Conservation (phyloP, 305 asterid genomes). For the Fraxinus velutina region DNA sequence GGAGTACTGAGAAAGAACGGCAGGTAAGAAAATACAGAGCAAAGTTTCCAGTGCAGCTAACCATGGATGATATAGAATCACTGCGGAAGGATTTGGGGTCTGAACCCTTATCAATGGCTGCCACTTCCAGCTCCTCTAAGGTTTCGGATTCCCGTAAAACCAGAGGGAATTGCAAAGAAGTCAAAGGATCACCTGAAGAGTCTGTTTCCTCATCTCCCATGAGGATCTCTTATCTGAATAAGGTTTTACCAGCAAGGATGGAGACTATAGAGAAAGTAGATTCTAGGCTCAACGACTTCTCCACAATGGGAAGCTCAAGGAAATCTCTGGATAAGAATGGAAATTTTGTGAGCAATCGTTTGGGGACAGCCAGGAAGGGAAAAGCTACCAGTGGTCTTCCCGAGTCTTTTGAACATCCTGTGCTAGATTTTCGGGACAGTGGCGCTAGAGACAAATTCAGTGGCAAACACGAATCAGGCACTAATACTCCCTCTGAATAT, state of each 20-base stretch:
- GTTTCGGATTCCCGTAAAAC: slow-evolving; percentile 67
- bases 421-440: slow-evolving; percentile 30
- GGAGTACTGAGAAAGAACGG: slow-evolving; percentile 37
- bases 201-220: slow-evolving; percentile 94
- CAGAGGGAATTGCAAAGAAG: slow-evolving; percentile 41
- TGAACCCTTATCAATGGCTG: slow-evolving; percentile 56
- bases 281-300: slow-evolving; percentile 31
- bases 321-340: slow-evolving; percentile 35
- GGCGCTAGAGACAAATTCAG: slow-evolving; percentile 22
- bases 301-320: slow-evolving; percentile 34
- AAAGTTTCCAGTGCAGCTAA: slow-evolving; percentile 34
- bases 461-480: slow-evolving; percentile 18
- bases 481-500: slow-evolving; percentile 21
- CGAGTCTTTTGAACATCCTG: slow-evolving; percentile 23
- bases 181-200: slow-evolving; percentile 73
- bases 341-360: slow-evolving; percentile 34
- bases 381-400: slow-evolving; percentile 20
- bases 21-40: slow-evolving; percentile 38
- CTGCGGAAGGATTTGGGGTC: slow-evolving; percentile 64
- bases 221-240: slow-evolving; percentile 39
- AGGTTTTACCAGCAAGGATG: slow-evolving; percentile 36
- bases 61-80: slow-evolving; percentile 56
- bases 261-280: slow-evolving; percentile 36
- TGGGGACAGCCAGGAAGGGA: slow-evolving; percentile 37
- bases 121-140: slow-evolving; percentile 92